Base-by-base conservation (phyloP, 1,284 basidiomycete genomes). In the Apiotrichum mycotoxinovorans region DNA sequence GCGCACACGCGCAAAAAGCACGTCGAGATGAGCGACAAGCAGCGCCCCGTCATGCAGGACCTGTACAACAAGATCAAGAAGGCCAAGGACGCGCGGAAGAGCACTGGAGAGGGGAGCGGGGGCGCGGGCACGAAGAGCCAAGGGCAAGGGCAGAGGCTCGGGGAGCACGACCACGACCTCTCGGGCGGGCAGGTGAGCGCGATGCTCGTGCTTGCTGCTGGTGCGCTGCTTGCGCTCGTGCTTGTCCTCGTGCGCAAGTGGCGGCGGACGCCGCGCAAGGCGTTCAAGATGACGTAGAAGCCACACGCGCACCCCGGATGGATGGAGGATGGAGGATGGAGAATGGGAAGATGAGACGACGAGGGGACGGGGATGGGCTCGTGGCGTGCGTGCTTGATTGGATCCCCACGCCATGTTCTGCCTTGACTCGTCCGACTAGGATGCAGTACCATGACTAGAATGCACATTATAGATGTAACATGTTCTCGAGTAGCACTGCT, bases 21-120 rank as follows among this genome's bases (percentile, higher is more conserved):
- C 27, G 46, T 27, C 33, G 60, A 58, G 27, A 41, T 12, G 20
- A 43, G 52, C 2, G 60, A 64, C 30, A 51, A 23, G n/a, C 42
- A 56, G 22, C 44, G 42, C 2, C 52, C 54, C 0, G 8, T 57
- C 30, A 38, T 56, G 4, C 26, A 51, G 20, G 34, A 22, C 23
- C 42, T 54, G 22, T 56, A 48, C 47, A 48, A 54, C 15, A 18
- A 42, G 26, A n/a, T 50, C 46, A 20, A 45, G 22, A 25, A 22
- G 1, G 40, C 25, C 14, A 27, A 46, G 25, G 43, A 27, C 26
- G 38, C 35, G 18, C 30, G 30, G 51, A 30, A n/a, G n/a, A n/a
- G n/a, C n/a, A n/a, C n/a, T n/a, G n/a, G n/a, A n/a, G n/a, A n/a
- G n/a, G n/a, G n/a, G n/a, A 27, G 47, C 10, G 30, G 30, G 7